These are phyloP conservation scores for Globisporangium middletonii DNA, from an alignment of 352 stramenopile genomes.

Conservation along the genomic window DNA sequence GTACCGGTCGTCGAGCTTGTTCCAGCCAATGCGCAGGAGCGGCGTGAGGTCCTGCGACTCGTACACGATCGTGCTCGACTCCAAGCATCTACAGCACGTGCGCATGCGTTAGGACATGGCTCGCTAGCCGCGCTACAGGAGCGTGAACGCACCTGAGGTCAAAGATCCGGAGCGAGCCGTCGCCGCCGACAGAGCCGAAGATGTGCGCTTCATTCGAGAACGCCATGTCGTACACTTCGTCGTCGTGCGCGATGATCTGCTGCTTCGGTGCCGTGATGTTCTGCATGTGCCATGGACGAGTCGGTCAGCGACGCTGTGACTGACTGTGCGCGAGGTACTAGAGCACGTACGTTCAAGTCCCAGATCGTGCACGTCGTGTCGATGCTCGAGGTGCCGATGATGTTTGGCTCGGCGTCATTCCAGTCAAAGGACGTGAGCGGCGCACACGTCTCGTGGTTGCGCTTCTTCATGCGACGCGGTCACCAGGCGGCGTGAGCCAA, in stretches of 20 bases:
- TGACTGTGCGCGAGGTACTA: not conserved
- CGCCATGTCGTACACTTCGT: constrained; percentile 98
- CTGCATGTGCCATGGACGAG: constrained; percentile 16
- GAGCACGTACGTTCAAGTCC: constrained; percentile 90
- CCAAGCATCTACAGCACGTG: constrained; percentile 39
- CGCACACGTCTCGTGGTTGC: constrained; percentile 91
- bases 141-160: constrained; percentile 84
- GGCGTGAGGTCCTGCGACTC: constrained; percentile 86
- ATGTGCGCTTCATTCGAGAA: constrained; percentile 93
- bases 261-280: constrained; percentile 68
- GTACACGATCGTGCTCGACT: constrained; percentile 97
- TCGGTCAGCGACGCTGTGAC: not conserved
- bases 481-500: not conserved
- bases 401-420: constrained; percentile 94
- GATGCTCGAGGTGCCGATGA: constrained; percentile 96
- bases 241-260: constrained; percentile 98
- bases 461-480: constrained; percentile 19
- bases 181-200: constrained; percentile 95
- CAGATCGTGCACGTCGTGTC: constrained; percentile 99
- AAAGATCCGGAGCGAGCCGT: constrained; percentile 96
- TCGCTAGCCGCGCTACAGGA: not conserved
- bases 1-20: constrained; percentile 97
- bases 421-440: constrained; percentile 98
- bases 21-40: constrained; percentile 95
- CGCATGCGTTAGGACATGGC: not conserved